A percentile compares a stretch with the other conserved stretches of the same genome.
These are phyloP conservation scores for Lupinus albus DNA, from an alignment of 306 rosid genomes.

Conservation along the genomic window DNA sequence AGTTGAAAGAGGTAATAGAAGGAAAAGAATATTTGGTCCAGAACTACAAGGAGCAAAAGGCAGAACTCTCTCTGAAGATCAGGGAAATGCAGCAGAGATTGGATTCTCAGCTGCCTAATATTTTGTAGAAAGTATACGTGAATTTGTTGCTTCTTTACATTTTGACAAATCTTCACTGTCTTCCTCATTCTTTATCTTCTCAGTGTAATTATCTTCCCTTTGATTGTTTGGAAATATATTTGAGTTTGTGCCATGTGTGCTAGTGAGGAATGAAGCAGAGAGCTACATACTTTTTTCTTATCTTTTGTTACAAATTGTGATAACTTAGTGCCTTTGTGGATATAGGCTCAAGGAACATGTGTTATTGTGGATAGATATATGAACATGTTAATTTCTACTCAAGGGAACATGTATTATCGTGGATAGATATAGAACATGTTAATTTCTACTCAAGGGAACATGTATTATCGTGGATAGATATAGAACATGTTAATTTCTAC, in stretches of 20 bases:
- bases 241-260: slow-evolving; percentile 45
- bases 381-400: not conserved
- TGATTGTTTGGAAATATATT: slow-evolving; percentile 39
- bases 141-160: slow-evolving; percentile 50
- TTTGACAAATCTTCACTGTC: slow-evolving; percentile 43
- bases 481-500: too few species aligned
- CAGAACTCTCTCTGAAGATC: slow-evolving; percentile 71
- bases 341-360: too few species aligned
- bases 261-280: slow-evolving; percentile 31
- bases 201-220: slow-evolving; percentile 52
- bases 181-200: slow-evolving; percentile 49
- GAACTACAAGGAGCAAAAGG: slow-evolving; percentile 88
- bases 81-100: slow-evolving; percentile 86
- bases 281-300: slow-evolving; percentile 9
- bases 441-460: too few species aligned
- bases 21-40: slow-evolving; percentile 88
- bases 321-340: too few species aligned
- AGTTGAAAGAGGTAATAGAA: slow-evolving; percentile 83
- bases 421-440: too few species aligned
- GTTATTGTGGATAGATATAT: too few species aligned
- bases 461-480: too few species aligned
- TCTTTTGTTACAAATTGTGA: not conserved
- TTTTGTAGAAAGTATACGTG: slow-evolving; percentile 81
- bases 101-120: slow-evolving; percentile 88
- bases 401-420: too few species aligned